These are phyloP conservation scores for Turritis glabra DNA, from an alignment of 345 rosid genomes.

Conservation along the genomic window DNA sequence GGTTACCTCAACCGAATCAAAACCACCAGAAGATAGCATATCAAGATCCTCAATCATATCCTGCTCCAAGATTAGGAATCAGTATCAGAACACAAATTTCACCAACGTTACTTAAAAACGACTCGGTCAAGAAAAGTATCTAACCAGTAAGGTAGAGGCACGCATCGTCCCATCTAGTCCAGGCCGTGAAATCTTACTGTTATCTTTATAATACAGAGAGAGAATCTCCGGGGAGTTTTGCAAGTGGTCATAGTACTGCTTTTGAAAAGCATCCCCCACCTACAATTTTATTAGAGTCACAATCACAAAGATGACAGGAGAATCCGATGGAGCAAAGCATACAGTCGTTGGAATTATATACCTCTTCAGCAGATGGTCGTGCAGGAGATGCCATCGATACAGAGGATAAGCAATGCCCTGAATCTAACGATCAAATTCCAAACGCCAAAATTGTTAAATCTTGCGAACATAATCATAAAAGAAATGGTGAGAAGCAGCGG, in stretches of 20 bases:
- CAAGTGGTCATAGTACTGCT: slow-evolving; percentile 40
- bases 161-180: slow-evolving; percentile 34
- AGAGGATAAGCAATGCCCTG: slow-evolving; percentile 23
- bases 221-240: slow-evolving; percentile 34
- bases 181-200: slow-evolving; percentile 44
- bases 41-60: slow-evolving; percentile 57
- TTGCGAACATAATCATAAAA: neutral
- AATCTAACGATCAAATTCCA: neutral
- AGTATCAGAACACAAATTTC: slow-evolving; percentile 13
- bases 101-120: neutral
- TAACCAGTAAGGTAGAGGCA: slow-evolving; percentile 33
- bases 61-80: slow-evolving; percentile 37
- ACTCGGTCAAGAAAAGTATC: neutral
- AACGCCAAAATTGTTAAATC: neutral
- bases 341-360: slow-evolving; percentile 35
- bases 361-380: slow-evolving; percentile 4
- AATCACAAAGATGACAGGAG: neutral
- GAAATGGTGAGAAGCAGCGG: no score
- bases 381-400: slow-evolving; percentile 35
- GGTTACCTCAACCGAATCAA: slow-evolving; percentile 44
- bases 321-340: neutral
- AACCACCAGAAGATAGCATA: slow-evolving; percentile 48
- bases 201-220: slow-evolving; percentile 38
- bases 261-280: slow-evolving; percentile 43
- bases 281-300: neutral